Percentiles rank a stretch among this genome's conserved stretches.
phyloP scores from a whole-genome alignment of 441 rosid genomes.

The Adansonia madagascariensis region DNA sequence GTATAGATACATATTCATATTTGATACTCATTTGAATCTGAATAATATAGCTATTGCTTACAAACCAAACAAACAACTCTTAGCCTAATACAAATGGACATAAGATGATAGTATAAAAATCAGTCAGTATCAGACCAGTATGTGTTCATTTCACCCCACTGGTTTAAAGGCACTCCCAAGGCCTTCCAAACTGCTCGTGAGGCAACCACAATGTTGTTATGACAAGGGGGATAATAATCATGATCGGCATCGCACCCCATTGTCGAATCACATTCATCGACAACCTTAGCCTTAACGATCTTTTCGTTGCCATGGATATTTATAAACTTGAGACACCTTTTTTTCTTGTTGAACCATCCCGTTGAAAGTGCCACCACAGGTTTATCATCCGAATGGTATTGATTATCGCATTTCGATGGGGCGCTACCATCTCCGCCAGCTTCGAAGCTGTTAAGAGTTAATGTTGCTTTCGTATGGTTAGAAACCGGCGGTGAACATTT shows the following conservation, averaged over 20 bases:
- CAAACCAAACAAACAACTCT: not conserved
- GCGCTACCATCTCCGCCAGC: not conserved
- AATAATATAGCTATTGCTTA: too few species aligned
- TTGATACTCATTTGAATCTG: too few species aligned
- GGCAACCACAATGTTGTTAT: not conserved
- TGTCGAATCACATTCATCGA: not conserved
- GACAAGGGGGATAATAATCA: not conserved
- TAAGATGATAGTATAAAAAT: not conserved
- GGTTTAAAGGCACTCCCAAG: not conserved
- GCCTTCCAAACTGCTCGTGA: conserved; percentile 1
- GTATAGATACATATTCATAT: too few species aligned
- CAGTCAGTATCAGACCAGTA: not conserved
- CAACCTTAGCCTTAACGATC: not conserved
- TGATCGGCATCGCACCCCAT: not conserved
- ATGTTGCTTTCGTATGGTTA: conserved; percentile 29
- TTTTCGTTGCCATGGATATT: not conserved
- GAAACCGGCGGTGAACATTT: conserved; percentile 39
- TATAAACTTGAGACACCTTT: not conserved
- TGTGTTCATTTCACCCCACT: not conserved
- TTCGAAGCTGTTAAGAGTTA: conserved; percentile 35
- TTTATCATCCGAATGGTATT: conserved; percentile 15
- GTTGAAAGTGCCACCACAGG: not conserved
- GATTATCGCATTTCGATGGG: conserved; percentile 38
- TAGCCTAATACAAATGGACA: not conserved
- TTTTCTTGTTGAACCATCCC: not conserved